A percentile compares a stretch with the other conserved stretches of the same genome.
Evolutionary conservation across 2,329 filamentous ascomycete species (phyloP).

Genomic region (Nemania sp.): DNA sequence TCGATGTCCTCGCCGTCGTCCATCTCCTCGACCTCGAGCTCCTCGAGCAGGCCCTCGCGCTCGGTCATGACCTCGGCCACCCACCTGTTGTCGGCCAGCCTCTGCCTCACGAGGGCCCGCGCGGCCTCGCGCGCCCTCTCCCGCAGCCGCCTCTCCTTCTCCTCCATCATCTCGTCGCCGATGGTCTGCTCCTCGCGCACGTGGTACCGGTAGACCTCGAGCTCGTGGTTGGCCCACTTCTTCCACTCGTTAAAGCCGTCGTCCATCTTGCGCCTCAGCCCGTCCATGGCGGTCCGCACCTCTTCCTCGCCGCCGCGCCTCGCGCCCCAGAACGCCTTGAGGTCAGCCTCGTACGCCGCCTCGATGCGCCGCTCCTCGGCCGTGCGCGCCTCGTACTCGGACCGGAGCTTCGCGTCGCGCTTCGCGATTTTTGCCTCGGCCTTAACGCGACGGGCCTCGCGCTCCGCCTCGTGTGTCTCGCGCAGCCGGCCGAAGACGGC

Average conservation of each 20-base stretch:
- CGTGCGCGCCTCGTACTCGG: conserved; percentile 49
- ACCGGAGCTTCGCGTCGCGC: conserved; percentile 43
- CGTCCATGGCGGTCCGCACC: conserved; percentile 42
- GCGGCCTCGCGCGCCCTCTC: conserved; percentile 37
- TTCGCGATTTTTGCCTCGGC: conserved; percentile 40
- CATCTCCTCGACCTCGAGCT: conserved; percentile 49
- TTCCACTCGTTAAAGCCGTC: conserved; percentile 47
- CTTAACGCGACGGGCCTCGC: conserved; percentile 36
- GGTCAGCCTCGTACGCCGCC: conserved; percentile 47
- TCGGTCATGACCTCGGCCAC: conserved; percentile 50
- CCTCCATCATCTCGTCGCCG: conserved; percentile 50
- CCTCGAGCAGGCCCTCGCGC: conserved; percentile 48
- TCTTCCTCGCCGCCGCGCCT: conserved; percentile 40
- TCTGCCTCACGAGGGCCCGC: conserved; percentile 41
- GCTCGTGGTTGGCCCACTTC: conserved; percentile 47
- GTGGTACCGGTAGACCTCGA: conserved; percentile 43
- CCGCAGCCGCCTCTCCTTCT: conserved; percentile 41
- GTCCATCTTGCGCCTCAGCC: conserved; percentile 49
- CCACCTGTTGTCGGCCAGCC: conserved; percentile 54
- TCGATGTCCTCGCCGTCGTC: conserved; percentile 42
- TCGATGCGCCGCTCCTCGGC: conserved; percentile 50
- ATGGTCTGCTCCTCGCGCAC: conserved; percentile 48
- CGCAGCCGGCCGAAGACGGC: conserved; percentile 39
- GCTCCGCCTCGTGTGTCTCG: conserved; percentile 42
- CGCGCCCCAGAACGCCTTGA: conserved; percentile 47